Percentiles rank a stretch among this genome's conserved stretches.
Evolutionary conservation across 2,329 filamentous ascomycete species (phyloP).

Genomic region (Fusarium anthophilum): DNA sequence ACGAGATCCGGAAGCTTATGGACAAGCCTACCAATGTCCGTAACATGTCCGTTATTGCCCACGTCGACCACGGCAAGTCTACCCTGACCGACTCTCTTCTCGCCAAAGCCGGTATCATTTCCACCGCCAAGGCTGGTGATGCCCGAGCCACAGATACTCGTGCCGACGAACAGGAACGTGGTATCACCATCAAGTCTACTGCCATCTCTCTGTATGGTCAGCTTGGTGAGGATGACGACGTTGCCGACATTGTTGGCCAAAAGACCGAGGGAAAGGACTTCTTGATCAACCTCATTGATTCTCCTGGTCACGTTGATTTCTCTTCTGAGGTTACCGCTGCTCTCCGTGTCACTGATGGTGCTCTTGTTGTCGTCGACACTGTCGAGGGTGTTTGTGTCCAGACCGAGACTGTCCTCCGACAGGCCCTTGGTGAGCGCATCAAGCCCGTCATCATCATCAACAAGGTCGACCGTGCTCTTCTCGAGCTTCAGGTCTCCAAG

Average conservation of each 20-base stretch:
- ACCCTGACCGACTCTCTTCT: constrained; percentile 99
- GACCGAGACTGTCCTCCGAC: constrained; percentile 98
- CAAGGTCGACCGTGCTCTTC: constrained; percentile 99
- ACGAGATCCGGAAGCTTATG: constrained; percentile 84
- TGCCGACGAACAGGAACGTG: constrained; percentile 98
- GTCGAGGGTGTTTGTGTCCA: constrained; percentile 99
- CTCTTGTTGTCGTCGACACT: constrained; percentile 99
- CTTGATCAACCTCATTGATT: constrained; percentile 99
- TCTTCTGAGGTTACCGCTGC: constrained; percentile 99
- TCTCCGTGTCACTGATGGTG: constrained; percentile 99
- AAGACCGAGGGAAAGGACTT: constrained; percentile 93
- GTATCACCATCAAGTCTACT: constrained; percentile 99
- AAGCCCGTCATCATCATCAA: constrained; percentile 99
- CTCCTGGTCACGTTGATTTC: constrained; percentile 99
- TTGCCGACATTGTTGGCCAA: constrained; percentile 93
- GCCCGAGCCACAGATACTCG: constrained; percentile 96
- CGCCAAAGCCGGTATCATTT: constrained; percentile 99
- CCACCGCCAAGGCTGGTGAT: constrained; percentile 95
- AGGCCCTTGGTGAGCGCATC: constrained; percentile 99
- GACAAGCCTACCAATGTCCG: constrained; percentile 80
- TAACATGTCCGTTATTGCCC: constrained; percentile 99
- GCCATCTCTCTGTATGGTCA: constrained; percentile 97
- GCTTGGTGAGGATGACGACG: constrained; percentile 81
- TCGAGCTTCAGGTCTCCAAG: constrained; percentile 98
- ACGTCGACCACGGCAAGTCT: constrained; percentile 99